Evolutionary conservation across 176 grass and related monocot species (phyloP), one percentile per base, ranked within the genome.

Genomic region (Lolium rigidum): DNA sequence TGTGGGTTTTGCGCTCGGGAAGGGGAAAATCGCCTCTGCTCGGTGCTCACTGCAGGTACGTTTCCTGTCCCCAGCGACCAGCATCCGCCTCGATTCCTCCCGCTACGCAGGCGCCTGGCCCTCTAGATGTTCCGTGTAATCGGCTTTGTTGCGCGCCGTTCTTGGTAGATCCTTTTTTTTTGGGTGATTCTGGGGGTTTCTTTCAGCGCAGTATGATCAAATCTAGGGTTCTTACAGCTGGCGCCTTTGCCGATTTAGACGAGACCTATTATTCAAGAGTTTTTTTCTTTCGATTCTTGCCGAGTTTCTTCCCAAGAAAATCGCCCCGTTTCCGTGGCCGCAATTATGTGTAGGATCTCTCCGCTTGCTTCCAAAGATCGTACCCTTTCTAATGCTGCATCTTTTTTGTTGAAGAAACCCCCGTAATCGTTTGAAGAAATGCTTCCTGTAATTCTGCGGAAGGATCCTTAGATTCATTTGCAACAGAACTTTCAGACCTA

Each of bases 191-290:
- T 38, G 2, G 6, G 2, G 9, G 2, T 28, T 64, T 64, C 12
- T 26, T 28, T 65, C 2, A 28, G 6, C 20, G 66, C 66, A 39
- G 48, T 56, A 59, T 46, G 57, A 61, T 63, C 21, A 25, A 46
- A 26, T 63, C 59, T 80, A 63, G 21, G 74, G 11, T 80, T 80
- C 58, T 63, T 63, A 15, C n/a, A 57, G 21, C 6, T 47, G 38
- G 16, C 22, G 13, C 22, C 47, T 31, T 49, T 17, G 22, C 39
- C n/a, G 24, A 17, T 11, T n/a, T 63, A 46, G 21, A 16, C 21
- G 58, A 63, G 16, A 63, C 77, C 38, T 63, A 13, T 26, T 46
- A 12, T 63, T 47, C 17, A 4, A 17, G 39, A 26, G n/a, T 28
- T 15, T 63, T 48, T 80, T 11, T 75, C 38, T 51, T 17, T 0